phyloP scores from a whole-genome alignment of 768 basidiomycete genomes.

The Rhizopogon vinicolor region DNA sequence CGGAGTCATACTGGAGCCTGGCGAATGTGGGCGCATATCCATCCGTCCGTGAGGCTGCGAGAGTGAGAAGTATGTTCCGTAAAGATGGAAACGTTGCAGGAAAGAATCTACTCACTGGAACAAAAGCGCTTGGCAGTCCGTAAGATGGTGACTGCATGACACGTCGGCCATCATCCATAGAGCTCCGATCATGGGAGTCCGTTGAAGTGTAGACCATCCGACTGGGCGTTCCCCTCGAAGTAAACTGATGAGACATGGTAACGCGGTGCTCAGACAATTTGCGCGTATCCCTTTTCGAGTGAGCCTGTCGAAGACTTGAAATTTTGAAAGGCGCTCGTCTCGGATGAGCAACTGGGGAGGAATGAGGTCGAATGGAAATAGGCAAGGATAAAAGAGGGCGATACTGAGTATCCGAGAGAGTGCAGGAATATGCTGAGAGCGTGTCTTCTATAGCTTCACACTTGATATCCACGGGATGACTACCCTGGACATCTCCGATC shows the following conservation, averaged over 20 bases:
- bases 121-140: constrained; percentile 27
- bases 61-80: constrained; percentile 16
- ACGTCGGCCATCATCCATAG: constrained; percentile 35
- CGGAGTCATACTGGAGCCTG: constrained; percentile 39
- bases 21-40: constrained; percentile 25
- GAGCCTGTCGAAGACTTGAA: constrained; percentile 9
- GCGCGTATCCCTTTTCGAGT: constrained; percentile 21
- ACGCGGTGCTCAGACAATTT: constrained; percentile 26
- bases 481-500: constrained; percentile 12
- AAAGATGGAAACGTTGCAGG: background rate
- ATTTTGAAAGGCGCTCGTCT: constrained; percentile 37
- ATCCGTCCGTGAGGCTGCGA: constrained; percentile 17
- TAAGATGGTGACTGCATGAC: constrained; percentile 24
- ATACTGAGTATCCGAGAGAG: constrained; percentile 11
- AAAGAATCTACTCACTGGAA: constrained; percentile 29
- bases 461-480: constrained; percentile 38
- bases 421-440: constrained; percentile 23
- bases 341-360: constrained; percentile 25
- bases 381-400: constrained; percentile 22
- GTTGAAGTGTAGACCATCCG: constrained; percentile 25
- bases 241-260: constrained; percentile 6
- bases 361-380: constrained; percentile 27
- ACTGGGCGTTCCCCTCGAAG: constrained; percentile 22
- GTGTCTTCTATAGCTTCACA: constrained; percentile 35
- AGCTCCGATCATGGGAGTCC: constrained; percentile 32